A percentile compares a stretch with the other conserved stretches of the same genome.
phyloP scores from a whole-genome alignment of 805 yeast genomes.

The Saturnispora quitensis region DNA sequence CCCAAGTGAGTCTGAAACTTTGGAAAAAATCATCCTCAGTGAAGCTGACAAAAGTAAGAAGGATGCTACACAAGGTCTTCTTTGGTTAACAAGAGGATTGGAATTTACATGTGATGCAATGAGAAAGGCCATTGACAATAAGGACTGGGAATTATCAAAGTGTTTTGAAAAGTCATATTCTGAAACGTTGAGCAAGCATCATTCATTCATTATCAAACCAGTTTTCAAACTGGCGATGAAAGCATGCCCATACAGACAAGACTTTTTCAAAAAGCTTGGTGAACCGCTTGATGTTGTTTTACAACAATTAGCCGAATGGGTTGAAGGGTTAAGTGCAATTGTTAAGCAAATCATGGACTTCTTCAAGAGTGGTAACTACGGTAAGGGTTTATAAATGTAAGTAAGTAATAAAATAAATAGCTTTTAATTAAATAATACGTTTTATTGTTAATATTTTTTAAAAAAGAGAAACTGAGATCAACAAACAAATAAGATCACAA shows the following conservation, averaged over 20 bases:
- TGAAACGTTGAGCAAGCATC: slow-evolving; percentile 74
- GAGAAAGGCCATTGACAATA: slow-evolving; percentile 64
- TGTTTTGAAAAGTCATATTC: slow-evolving; percentile 80
- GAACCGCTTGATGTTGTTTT: slow-evolving; percentile 59
- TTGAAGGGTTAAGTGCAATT: slow-evolving; percentile 63
- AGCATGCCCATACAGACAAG: slow-evolving; percentile 87
- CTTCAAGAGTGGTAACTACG: slow-evolving; percentile 73
- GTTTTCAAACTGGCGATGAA: slow-evolving; percentile 90
- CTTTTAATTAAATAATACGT: background rate
- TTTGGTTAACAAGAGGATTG: slow-evolving; percentile 81
- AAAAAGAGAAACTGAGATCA: background rate
- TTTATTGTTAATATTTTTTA: background rate
- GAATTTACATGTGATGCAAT: slow-evolving; percentile 87
- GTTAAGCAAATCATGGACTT: slow-evolving; percentile 68
- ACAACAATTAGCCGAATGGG: slow-evolving; percentile 62
- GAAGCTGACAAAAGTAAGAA: slow-evolving; percentile 56
- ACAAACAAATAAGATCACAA: slow-evolving; percentile 2
- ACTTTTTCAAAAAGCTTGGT: slow-evolving; percentile 76
- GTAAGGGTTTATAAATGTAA: slow-evolving; percentile 60
- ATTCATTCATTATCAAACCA: slow-evolving; percentile 74
- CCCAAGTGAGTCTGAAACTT: slow-evolving; percentile 55
- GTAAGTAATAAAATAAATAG: too few species aligned
- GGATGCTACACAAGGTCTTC: slow-evolving; percentile 75
- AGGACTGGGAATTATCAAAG: slow-evolving; percentile 55
- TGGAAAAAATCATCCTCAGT: slow-evolving; percentile 67